phyloP scores from a whole-genome alignment of 129 eudicot species.

The Chrysanthemum lavandulifolium region DNA sequence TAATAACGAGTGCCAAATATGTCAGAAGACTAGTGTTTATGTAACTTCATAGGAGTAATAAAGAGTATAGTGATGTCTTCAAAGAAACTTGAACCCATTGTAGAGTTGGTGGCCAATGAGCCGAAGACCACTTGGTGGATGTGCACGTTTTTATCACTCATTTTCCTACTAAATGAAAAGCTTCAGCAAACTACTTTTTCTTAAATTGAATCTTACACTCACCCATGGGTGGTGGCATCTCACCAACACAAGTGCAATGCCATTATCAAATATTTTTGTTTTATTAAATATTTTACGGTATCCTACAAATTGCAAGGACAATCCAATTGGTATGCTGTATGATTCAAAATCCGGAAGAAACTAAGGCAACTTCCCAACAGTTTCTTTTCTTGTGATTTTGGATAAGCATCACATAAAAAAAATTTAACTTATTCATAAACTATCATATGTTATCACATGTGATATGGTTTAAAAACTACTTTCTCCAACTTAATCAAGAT shows the following conservation, averaged over 20 bases:
- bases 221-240: too few species aligned
- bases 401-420: neutral
- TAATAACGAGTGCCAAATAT: conserved; percentile 5
- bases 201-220: too few species aligned
- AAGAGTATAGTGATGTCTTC: neutral
- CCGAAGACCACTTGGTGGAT: too few species aligned
- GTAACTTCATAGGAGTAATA: conserved; percentile 10
- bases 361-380: neutral
- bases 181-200: too few species aligned
- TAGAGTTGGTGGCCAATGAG: too few species aligned
- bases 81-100: too few species aligned
- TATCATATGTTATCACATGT: neutral
- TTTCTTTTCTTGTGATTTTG: neutral
- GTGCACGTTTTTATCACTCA: too few species aligned
- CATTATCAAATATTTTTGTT: neutral
- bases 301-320: neutral
- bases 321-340: neutral
- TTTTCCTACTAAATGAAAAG: too few species aligned
- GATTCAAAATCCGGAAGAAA: conserved; percentile 4
- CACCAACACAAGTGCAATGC: neutral
- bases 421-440: neutral
- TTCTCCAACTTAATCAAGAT: conserved; percentile 6
- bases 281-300: neutral
- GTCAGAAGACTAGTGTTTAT: neutral
- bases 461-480: neutral